phyloP scores from a whole-genome alignment of 345 rosid species.

The Abelmoschus esculentus region DNA sequence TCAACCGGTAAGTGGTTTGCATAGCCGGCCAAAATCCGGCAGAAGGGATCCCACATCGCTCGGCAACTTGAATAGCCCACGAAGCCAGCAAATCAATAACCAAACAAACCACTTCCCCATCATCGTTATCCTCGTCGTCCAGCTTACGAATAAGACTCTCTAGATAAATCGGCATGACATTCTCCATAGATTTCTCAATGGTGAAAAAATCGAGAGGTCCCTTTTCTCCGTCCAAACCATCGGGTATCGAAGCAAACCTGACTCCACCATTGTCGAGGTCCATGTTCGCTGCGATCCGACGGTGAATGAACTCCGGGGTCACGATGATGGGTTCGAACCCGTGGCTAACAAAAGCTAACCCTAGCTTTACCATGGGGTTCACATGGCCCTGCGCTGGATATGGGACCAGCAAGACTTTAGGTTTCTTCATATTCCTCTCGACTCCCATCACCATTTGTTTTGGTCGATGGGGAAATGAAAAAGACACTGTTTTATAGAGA shows the following conservation, averaged over 20 bases:
- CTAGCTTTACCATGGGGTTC: slow-evolving; percentile 65
- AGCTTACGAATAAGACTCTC: slow-evolving; percentile 30
- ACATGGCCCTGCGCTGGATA: slow-evolving; percentile 85
- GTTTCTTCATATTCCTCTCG: neutral
- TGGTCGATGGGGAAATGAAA: neutral
- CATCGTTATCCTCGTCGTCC: too few species aligned
- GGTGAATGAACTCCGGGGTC: slow-evolving; percentile 52
- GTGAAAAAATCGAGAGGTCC: slow-evolving; percentile 48
- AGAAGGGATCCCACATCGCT: slow-evolving; percentile 41
- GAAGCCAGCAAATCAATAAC: slow-evolving; percentile 69
- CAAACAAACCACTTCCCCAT: slow-evolving; percentile 36
- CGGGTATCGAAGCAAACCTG: slow-evolving; percentile 35
- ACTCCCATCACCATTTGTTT: neutral
- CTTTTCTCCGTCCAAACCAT: slow-evolving; percentile 28
- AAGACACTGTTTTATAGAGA: neutral
- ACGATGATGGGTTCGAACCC: slow-evolving; percentile 49
- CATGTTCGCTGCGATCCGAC: slow-evolving; percentile 20
- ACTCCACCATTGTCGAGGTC: slow-evolving; percentile 14
- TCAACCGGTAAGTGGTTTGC: slow-evolving; percentile 50
- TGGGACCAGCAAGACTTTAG: slow-evolving; percentile 54
- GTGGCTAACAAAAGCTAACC: slow-evolving; percentile 27
- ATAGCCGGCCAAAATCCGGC: slow-evolving; percentile 80
- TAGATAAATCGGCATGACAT: slow-evolving; percentile 46
- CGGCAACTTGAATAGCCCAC: slow-evolving; percentile 53
- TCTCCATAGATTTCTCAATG: slow-evolving; percentile 57